These are phyloP conservation scores for Rhizoclosmatium sp. DNA, from an alignment of 192 early-diverging fungal species.

Conservation along the genomic window DNA sequence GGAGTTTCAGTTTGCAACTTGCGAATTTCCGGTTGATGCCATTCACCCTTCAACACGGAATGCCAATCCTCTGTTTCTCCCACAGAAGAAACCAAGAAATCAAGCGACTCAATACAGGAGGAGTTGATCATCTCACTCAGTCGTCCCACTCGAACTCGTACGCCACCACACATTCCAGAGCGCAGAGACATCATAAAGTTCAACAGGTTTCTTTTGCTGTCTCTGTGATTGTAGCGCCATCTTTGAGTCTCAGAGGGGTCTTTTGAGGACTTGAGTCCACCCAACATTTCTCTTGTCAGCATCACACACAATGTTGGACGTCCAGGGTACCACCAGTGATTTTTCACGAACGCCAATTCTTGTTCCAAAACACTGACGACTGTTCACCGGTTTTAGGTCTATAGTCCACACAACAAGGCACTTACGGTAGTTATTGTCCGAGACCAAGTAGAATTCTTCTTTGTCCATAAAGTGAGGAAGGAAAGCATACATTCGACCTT, in stretches of 20 bases:
- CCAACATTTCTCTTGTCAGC: constrained; percentile 83
- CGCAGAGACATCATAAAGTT: constrained; percentile 88
- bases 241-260: constrained; percentile 35
- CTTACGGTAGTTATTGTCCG: constrained; percentile 78
- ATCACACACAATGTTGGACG: constrained; percentile 81
- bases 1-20: constrained; percentile 33
- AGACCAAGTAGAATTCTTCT: constrained; percentile 86
- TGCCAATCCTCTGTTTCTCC: constrained; percentile 55
- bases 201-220: constrained; percentile 70
- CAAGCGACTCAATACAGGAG: constrained; percentile 77
- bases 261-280: constrained; percentile 54
- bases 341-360: constrained; percentile 76
- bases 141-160: constrained; percentile 78
- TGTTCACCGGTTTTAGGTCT: not conserved
- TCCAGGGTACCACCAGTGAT: constrained; percentile 75
- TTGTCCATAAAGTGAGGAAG: constrained; percentile 88
- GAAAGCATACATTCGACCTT: constrained; percentile 83
- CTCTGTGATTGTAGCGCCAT: constrained; percentile 46
- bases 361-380: constrained; percentile 79
- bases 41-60: constrained; percentile 51
- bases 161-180: constrained; percentile 67
- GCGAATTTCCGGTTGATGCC: constrained; percentile 21
- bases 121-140: constrained; percentile 81
- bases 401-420: not conserved
- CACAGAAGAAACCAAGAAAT: constrained; percentile 72